phyloP scores from a whole-genome alignment of 2,329 filamentous ascomycete species.

The Botrytis hyacinthi region DNA sequence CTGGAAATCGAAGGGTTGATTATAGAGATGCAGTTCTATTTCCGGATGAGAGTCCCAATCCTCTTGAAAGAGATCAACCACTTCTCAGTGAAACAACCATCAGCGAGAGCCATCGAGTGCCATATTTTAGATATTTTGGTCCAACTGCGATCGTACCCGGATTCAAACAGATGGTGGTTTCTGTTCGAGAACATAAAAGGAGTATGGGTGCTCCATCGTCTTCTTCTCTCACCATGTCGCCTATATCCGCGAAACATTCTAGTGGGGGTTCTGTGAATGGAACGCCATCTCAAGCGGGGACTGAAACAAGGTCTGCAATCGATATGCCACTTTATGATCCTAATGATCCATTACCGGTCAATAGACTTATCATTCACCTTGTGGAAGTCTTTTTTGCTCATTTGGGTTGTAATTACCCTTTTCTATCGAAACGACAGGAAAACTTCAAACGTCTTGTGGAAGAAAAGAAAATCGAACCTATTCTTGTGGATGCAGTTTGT shows the following conservation, averaged over 20 bases:
- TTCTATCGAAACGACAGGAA: conserved; percentile 61
- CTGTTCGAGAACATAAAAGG: conserved; percentile 64
- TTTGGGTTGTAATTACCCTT: conserved; percentile 83
- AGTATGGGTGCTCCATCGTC: conserved; percentile 45
- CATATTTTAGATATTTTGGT: conserved; percentile 88
- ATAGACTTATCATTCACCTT: conserved; percentile 71
- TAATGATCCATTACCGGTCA: conserved; percentile 67
- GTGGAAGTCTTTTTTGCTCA: conserved; percentile 79
- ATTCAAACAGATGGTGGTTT: conserved; percentile 89
- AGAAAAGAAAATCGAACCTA: conserved; percentile 46
- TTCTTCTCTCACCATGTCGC: conserved; percentile 32
- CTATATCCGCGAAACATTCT: conserved; percentile 28
- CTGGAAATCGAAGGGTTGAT: conserved; percentile 2
- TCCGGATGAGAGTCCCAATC: conserved; percentile 36
- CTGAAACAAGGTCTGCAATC: conserved; percentile 28
- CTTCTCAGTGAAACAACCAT: conserved; percentile 3
- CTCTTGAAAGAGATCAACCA: conserved; percentile 27
- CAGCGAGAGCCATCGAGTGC: conserved; percentile 63
- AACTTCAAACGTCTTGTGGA: conserved; percentile 79
- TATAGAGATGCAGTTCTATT: conserved; percentile 32
- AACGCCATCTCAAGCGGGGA: conserved; percentile 28
- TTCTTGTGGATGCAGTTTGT: conserved; percentile 83
- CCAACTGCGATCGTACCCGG: conserved; percentile 88
- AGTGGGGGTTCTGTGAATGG: conserved; percentile 27
- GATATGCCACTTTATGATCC: conserved; percentile 73